Evolutionary conservation across 345 rosid genomes (phyloP), one percentile per base, ranked within the genome.

Genomic region (Noccaea caerulescens): DNA sequence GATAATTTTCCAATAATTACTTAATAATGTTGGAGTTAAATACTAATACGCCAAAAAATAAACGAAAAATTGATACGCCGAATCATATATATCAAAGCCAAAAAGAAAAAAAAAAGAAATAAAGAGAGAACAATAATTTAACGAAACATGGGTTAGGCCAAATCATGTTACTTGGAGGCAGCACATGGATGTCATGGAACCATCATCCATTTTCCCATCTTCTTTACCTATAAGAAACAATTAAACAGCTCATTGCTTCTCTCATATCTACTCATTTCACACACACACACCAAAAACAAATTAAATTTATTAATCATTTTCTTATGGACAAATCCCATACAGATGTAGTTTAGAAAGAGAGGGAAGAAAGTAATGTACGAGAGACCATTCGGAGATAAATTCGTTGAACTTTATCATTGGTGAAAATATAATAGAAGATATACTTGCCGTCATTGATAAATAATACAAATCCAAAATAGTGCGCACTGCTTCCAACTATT

Each of bases 211-310:
- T 46, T 69, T 76, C 66, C 66, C 37, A 56, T 56, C 55, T 38
- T 69, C 66, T 62, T 63, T 69, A 49, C 66, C 66, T 63, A 55
- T 56, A 56, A 37, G 38, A 69, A 53, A 68, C 75, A 54, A 61
- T 13, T 57, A 38, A 63, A 76, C 70, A 76, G 79, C 75, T 76
- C 75, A 76, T 38, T 55, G 46, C 73, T 66, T 66, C 61, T 59
- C 41, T 42, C 33, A 7, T 23, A 58, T 42, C 72, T 73, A 58
- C 67, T 66, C 77, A 58, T 66, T 66, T 56, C 61, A 33, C 61
- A 56, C 57, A 55, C 3, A 60, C 3, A 69, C 11, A 11, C 8
- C 7, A 6, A 43, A 10, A 13, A 46, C 38, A 12, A 13, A 30
- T 39, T 55, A 10, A 36, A 8, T 11, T 10, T 53, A 25, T 36